These are phyloP conservation scores for Funneliformis geosporum DNA, from an alignment of 192 early-diverging fungal species.

Conservation along the genomic window DNA sequence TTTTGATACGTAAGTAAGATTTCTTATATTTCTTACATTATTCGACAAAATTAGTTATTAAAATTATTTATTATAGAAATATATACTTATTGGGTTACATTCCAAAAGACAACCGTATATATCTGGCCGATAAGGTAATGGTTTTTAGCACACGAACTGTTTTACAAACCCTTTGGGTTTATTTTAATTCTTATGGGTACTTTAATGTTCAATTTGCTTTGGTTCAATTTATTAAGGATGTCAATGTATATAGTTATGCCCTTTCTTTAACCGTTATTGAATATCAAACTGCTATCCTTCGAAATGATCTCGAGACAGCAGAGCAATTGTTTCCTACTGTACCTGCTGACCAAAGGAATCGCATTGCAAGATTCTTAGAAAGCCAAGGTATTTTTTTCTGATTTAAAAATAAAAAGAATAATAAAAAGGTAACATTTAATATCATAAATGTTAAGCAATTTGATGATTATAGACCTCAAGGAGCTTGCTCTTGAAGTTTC, in stretches of 20 bases:
- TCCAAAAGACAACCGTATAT: constrained; percentile 90
- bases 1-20: constrained; percentile 77
- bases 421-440: neutral
- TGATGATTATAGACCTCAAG: constrained; percentile 60
- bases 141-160: too few species aligned
- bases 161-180: too few species aligned
- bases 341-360: constrained; percentile 83
- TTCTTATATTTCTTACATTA: neutral
- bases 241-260: constrained; percentile 85
- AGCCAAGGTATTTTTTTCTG: constrained; percentile 59
- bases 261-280: constrained; percentile 94
- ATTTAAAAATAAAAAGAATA: too few species aligned
- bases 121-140: constrained; percentile 82
- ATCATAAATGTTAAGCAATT: neutral
- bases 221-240: constrained; percentile 56
- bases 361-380: constrained; percentile 95
- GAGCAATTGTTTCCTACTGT: constrained; percentile 80
- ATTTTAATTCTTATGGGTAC: too few species aligned
- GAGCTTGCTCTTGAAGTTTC: constrained; percentile 95
- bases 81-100: constrained; percentile 96
- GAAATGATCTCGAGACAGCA: constrained; percentile 88
- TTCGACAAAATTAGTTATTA: neutral
- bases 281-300: constrained; percentile 97
- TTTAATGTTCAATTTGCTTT: too few species aligned
- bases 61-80: constrained; percentile 40